phyloP scores from a whole-genome alignment of 257 asterid genomes.

The Asclepias syriaca region DNA sequence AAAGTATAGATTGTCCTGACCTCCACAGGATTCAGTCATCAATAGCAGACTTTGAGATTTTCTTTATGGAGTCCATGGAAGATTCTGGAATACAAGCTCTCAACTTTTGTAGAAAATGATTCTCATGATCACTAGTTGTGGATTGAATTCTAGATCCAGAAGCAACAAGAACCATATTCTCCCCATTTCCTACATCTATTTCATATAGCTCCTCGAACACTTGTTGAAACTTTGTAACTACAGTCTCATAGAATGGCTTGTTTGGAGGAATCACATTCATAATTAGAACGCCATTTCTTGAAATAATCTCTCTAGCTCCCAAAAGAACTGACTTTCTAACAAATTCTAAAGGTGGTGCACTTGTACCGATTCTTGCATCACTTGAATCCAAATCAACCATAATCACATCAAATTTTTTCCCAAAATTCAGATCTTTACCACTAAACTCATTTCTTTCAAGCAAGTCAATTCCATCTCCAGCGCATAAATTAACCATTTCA shows the following conservation, averaged over 20 bases:
- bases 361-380: constrained; percentile 42
- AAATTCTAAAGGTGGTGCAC: constrained; percentile 75
- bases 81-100: constrained; percentile 32
- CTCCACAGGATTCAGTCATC: neutral
- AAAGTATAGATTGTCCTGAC: neutral
- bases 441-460: constrained; percentile 32
- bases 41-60: constrained; percentile 20
- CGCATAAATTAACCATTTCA: constrained; percentile 34
- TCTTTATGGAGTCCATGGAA: constrained; percentile 44
- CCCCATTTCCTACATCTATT: constrained; percentile 75
- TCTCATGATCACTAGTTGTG: constrained; percentile 16
- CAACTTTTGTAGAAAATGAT: constrained; percentile 42
- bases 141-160: constrained; percentile 28
- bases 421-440: constrained; percentile 5
- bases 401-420: constrained; percentile 45
- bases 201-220: constrained; percentile 58
- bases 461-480: constrained; percentile 54
- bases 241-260: constrained; percentile 30
- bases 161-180: constrained; percentile 71
- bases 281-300: constrained; percentile 42
- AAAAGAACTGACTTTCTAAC: constrained; percentile 40
- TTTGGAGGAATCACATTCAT: constrained; percentile 52
- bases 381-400: constrained; percentile 92
- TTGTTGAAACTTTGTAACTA: constrained; percentile 34
- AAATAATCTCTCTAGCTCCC: constrained; percentile 39